phyloP scores from a whole-genome alignment of 177 flowering plant species.

The Vitis hybrid region DNA sequence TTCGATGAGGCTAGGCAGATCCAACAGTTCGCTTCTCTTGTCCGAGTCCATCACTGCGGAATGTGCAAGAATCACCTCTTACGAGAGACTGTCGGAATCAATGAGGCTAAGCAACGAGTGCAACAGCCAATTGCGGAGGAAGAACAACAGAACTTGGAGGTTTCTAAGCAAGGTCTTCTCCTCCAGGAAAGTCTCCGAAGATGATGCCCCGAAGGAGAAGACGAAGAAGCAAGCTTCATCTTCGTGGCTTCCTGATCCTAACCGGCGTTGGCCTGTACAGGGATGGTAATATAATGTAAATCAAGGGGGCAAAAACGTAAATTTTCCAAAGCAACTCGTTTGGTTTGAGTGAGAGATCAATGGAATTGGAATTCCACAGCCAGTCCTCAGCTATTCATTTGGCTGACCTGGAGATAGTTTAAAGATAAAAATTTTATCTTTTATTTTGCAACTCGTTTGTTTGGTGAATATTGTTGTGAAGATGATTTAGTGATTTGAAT shows the following conservation, averaged over 20 bases:
- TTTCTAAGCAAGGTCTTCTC: conserved; percentile 10
- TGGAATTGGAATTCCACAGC: no score
- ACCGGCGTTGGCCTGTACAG: conserved; percentile 33
- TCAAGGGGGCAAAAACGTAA: no score
- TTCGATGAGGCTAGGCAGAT: neutral
- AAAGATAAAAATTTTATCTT: no score
- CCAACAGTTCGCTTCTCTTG: conserved; percentile 13
- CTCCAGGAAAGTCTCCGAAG: neutral
- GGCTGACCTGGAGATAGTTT: no score
- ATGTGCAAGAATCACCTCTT: conserved; percentile 13
- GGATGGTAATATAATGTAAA: conserved; percentile 25
- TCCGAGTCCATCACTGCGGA: conserved; percentile 26
- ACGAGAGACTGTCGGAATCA: conserved; percentile 30
- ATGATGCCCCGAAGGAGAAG: neutral
- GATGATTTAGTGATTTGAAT: no score
- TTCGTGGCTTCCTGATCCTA: conserved; percentile 34
- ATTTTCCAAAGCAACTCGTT: no score
- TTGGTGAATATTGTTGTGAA: no score
- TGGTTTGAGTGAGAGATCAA: no score
- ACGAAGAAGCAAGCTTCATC: conserved; percentile 14
- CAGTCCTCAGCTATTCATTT: no score
- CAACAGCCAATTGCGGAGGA: neutral
- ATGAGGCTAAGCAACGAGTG: conserved; percentile 8
- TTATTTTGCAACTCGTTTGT: no score
- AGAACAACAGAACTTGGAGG: neutral